A percentile compares a stretch with the other conserved stretches of the same genome.
Conservation (phyloP, 345 rosid species). For the Heritiera fomes region DNA sequence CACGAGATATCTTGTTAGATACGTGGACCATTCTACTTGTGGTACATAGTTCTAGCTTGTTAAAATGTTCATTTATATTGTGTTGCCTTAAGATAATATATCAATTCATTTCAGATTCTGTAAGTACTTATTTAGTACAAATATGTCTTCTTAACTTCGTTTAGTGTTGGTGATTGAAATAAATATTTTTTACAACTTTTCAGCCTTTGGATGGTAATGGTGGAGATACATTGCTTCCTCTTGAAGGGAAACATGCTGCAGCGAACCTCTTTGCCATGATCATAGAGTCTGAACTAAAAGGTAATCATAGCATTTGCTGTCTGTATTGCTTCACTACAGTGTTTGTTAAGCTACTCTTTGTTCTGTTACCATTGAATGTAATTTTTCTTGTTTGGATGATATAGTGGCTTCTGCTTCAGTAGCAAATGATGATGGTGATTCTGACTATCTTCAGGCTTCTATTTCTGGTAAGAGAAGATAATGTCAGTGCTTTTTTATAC, state of each 20-base stretch:
- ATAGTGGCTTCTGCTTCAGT: constrained; percentile 72
- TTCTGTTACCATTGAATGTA: constrained; percentile 6
- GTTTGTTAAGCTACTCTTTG: neutral
- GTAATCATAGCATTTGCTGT: constrained; percentile 37
- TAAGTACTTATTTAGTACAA: neutral
- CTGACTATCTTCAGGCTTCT: constrained; percentile 75
- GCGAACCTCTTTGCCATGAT: constrained; percentile 77
- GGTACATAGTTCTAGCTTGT: constrained; percentile 45
- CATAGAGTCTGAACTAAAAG: constrained; percentile 79
- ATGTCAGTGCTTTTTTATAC: constrained; percentile 18
- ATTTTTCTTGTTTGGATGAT: constrained; percentile 17
- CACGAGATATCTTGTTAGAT: constrained; percentile 94
- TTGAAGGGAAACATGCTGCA: constrained; percentile 84
- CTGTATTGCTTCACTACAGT: constrained; percentile 4
- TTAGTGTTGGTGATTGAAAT: constrained; percentile 27
- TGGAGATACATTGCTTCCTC: constrained; percentile 64
- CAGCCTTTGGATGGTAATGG: constrained; percentile 66
- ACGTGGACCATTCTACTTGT: constrained; percentile 83
- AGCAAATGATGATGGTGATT: constrained; percentile 59
- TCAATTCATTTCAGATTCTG: constrained; percentile 17
- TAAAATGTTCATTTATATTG: neutral
- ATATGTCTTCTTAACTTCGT: constrained; percentile 16
- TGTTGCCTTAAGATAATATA: constrained; percentile 16
- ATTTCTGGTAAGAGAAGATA: constrained; percentile 62
- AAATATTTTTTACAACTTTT: constrained; percentile 28